Evolutionary conservation across 805 yeast genomes (phyloP).

Genomic region (Metschnikowia kofuensis): DNA sequence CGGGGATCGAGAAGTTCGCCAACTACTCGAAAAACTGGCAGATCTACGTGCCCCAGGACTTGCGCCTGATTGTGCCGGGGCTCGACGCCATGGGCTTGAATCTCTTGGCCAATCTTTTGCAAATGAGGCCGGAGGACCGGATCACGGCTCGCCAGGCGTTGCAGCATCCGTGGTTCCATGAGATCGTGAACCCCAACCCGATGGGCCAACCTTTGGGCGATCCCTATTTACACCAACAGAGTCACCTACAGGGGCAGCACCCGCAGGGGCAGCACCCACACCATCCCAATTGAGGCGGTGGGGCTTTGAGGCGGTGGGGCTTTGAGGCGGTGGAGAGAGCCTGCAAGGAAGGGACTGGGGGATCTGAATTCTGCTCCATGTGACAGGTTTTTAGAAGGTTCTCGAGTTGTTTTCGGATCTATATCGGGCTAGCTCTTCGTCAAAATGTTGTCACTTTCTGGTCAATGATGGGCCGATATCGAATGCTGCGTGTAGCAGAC

Average conservation of each 20-base stretch:
- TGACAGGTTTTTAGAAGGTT: too few species aligned
- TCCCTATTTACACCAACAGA: slow-evolving; percentile 28
- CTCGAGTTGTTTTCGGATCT: too few species aligned
- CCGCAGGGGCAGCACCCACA: not conserved
- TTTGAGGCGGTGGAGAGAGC: not conserved
- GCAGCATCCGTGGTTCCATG: slow-evolving; percentile 81
- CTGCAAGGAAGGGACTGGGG: too few species aligned
- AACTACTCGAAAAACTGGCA: slow-evolving; percentile 84
- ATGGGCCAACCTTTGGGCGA: slow-evolving; percentile 31
- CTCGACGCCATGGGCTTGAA: slow-evolving; percentile 70
- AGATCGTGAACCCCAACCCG: slow-evolving; percentile 48
- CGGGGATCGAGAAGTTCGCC: slow-evolving; percentile 88
- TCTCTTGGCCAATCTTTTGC: slow-evolving; percentile 55
- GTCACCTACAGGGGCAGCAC: slow-evolving; percentile 15
- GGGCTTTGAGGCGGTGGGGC: too few species aligned
- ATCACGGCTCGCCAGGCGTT: slow-evolving; percentile 59
- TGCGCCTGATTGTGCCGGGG: slow-evolving; percentile 63
- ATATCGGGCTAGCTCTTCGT: too few species aligned
- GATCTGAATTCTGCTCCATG: too few species aligned
- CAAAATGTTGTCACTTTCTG: too few species aligned
- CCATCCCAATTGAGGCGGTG: not conserved
- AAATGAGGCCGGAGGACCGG: slow-evolving; percentile 61
- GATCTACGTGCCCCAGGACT: slow-evolving; percentile 84
- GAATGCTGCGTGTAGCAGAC: too few species aligned
- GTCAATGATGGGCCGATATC: too few species aligned